Evolutionary conservation across 306 rosid species (phyloP), one percentile per base, ranked within the genome.

Genomic region (Astragalus glycyphyllos): DNA sequence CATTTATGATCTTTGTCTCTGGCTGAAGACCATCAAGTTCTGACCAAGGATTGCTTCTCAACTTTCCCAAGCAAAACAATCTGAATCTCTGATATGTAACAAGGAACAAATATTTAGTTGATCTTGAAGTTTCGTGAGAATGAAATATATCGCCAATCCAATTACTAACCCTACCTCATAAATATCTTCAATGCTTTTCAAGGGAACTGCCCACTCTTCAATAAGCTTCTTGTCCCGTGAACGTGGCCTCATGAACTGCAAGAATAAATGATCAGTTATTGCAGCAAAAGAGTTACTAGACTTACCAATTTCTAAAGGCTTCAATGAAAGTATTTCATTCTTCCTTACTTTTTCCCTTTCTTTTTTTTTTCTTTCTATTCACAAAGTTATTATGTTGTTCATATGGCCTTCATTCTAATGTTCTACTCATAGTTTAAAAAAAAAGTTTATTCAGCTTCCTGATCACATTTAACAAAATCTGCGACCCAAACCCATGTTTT

Each of bases 31-130:
- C 97, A 47, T 94, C 97, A 48, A 94, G 66, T 75, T 94, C 99
- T 34, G 97, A 90, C 99, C 99, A 94, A 29, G 99, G 99, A 68
- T 86, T 89, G 87, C 85, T 94, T 82, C 86, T 94, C 91, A 94
- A 82, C 80, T 86, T 89, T 74, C 99, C 95, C 77, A 84, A 83
- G 82, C 95, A 94, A 81, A 74, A 84, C 76, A 87, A 13, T 83
- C 73, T 88, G 80, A 94, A 94, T 77, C 89, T 89, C 99, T 94
- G 96, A 65, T 49, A 71, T 38, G 40, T 32, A 80, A 62, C 37
- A 83, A 55, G 11, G 26, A n/a, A 45, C 13, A 32, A 26, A 59
- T 44, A 66, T 72, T 65, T 76, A 45, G 73, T 70, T 61, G 53
- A 42, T 16, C 60, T 20, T 32, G 6, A 40, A 69, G 62, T 15